phyloP scores from a whole-genome alignment of 306 rosid genomes.

The Malus orientalis region DNA sequence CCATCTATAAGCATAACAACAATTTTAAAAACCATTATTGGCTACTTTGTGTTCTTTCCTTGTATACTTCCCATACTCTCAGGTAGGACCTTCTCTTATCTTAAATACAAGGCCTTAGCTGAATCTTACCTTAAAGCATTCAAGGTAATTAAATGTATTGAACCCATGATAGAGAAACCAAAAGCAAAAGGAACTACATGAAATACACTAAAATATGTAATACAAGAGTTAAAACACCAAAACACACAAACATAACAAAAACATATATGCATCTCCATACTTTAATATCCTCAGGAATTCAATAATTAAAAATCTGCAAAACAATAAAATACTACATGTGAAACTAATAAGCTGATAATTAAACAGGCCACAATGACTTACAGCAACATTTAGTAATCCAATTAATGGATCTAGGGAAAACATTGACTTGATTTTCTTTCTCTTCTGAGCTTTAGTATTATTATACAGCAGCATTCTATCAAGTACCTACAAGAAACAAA shows the following conservation, averaged over 20 bases:
- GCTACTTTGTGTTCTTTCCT: not conserved
- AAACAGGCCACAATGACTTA: conserved; percentile 33
- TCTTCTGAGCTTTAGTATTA: conserved; percentile 12
- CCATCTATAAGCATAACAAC: not conserved
- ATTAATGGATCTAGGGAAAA: conserved; percentile 54
- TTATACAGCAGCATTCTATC: conserved; percentile 59
- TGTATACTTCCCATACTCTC: not conserved
- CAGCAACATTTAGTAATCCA: conserved; percentile 77
- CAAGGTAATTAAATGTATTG: not conserved
- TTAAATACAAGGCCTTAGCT: not conserved
- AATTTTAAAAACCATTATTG: not conserved
- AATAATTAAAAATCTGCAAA: not conserved
- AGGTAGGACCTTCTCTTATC: not conserved
- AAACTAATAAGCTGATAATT: not conserved
- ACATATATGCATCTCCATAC: not conserved
- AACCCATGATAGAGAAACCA: not conserved
- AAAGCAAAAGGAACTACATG: not conserved
- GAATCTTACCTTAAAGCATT: not conserved
- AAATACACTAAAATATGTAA: not conserved
- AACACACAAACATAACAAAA: not conserved
- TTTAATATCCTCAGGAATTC: not conserved
- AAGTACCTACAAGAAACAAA: conserved; percentile 53
- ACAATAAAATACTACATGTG: not conserved
- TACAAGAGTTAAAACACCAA: not conserved
- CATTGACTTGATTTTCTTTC: conserved; percentile 21